Percentiles rank a stretch among this genome's conserved stretches.
Evolutionary conservation across 2,329 filamentous ascomycete species (phyloP).

Genomic region (Thielaviopsis musarum): DNA sequence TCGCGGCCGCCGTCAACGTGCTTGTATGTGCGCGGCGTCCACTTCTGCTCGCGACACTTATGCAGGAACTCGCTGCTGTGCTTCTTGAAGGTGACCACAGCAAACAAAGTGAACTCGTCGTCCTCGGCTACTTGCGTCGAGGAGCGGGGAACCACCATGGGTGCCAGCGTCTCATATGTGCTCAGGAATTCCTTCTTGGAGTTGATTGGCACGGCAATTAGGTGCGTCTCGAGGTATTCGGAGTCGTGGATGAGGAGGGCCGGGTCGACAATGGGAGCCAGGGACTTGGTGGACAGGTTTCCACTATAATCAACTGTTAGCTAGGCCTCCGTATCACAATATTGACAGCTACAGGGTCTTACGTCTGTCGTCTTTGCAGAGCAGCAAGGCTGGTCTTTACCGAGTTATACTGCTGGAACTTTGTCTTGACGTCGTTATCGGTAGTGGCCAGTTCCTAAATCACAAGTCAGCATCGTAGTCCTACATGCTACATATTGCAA

Average conservation of each 20-base stretch:
- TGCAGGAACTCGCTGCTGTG: constrained; percentile 72
- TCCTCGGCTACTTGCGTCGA: constrained; percentile 66
- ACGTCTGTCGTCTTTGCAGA: constrained; percentile 80
- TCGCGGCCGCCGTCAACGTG: constrained; percentile 80
- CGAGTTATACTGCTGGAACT: constrained; percentile 86
- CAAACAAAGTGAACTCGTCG: constrained; percentile 76
- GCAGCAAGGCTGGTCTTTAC: constrained; percentile 71
- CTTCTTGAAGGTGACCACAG: constrained; percentile 90
- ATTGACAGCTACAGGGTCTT: constrained; percentile 18
- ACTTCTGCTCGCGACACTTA: constrained; percentile 83
- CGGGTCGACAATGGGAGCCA: constrained; percentile 76
- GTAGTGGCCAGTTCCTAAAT: constrained; percentile 68
- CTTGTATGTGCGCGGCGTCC: constrained; percentile 89
- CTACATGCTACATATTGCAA: not conserved
- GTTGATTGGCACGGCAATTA: constrained; percentile 71
- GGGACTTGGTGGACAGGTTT: constrained; percentile 85
- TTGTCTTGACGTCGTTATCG: constrained; percentile 89
- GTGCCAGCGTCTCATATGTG: constrained; percentile 71
- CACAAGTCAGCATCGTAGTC: not conserved
- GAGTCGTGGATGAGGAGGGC: constrained; percentile 69
- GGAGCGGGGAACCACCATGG: constrained; percentile 89
- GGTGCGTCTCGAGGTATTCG: constrained; percentile 91
- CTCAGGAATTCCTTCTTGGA: constrained; percentile 76
- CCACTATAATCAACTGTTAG: constrained; percentile 36
- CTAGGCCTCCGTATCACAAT: not conserved